A percentile compares a stretch with the other conserved stretches of the same genome.
phyloP scores from a whole-genome alignment of 768 basidiomycete genomes.

The Trichaptum fuscoviolaceum region DNA sequence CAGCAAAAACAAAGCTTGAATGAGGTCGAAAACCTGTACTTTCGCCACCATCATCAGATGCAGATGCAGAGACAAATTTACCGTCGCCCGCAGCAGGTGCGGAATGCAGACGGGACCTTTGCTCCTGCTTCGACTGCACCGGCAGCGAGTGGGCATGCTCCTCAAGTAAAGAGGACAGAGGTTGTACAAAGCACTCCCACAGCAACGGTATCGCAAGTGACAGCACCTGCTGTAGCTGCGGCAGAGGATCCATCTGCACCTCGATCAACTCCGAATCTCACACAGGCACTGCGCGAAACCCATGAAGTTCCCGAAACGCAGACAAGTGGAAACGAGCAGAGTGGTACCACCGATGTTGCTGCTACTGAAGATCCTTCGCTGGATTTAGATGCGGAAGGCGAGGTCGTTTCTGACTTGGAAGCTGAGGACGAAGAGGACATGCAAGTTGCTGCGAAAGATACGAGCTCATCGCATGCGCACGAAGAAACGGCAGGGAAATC shows the following conservation, averaged over 20 bases:
- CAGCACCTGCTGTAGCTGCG: not conserved
- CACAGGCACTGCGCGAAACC: not conserved
- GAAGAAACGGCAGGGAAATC: not conserved
- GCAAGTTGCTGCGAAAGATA: too few species aligned
- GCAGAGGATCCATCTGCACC: not conserved
- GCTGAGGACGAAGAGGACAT: not conserved
- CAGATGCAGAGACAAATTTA: slow-evolving; percentile 9
- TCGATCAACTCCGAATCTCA: not conserved
- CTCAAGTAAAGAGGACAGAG: not conserved
- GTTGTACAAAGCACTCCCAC: slow-evolving; percentile 3
- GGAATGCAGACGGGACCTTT: not conserved
- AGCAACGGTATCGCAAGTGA: not conserved
- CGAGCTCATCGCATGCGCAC: not conserved
- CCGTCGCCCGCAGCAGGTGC: slow-evolving; percentile 13
- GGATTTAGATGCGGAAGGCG: not conserved
- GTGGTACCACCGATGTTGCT: slow-evolving; percentile 2
- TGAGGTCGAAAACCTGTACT: slow-evolving; percentile 81
- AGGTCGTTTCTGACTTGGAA: not conserved
- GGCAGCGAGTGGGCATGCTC: not conserved
- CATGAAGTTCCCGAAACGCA: not conserved
- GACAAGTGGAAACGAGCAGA: not conserved
- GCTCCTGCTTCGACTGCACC: slow-evolving; percentile 2
- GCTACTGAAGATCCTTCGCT: not conserved
- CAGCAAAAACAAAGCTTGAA: slow-evolving; percentile 76
- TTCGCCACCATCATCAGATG: slow-evolving; percentile 58